phyloP scores from a whole-genome alignment of 441 rosid species.

The Erodium moschatum region DNA sequence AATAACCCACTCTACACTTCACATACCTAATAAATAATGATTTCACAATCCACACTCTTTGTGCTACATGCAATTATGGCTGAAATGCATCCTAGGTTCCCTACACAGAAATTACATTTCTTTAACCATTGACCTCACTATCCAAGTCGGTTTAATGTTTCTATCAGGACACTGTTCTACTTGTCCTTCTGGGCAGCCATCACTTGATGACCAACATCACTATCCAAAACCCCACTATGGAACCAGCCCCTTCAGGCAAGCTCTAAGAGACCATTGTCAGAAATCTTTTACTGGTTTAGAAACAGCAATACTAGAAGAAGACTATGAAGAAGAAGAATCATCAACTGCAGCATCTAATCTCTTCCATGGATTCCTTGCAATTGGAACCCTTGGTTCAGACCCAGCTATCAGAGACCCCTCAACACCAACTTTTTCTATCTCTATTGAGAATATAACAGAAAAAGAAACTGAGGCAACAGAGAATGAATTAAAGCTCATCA shows the following conservation, averaged over 20 bases:
- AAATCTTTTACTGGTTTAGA: slow-evolving; percentile 50
- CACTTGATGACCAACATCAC: slow-evolving; percentile 49
- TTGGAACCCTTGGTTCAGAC: slow-evolving; percentile 69
- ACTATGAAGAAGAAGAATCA: slow-evolving; percentile 48
- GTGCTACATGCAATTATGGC: not conserved
- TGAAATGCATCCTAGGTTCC: slow-evolving; percentile 5
- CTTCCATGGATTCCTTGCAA: slow-evolving; percentile 73
- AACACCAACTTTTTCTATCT: slow-evolving; percentile 58
- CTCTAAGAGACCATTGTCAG: slow-evolving; percentile 33
- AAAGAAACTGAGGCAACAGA: slow-evolving; percentile 68
- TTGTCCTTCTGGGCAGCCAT: slow-evolving; percentile 54
- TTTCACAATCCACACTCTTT: not conserved
- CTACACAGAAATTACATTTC: not conserved
- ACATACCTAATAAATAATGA: not conserved
- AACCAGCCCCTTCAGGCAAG: slow-evolving; percentile 33
- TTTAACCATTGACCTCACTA: not conserved
- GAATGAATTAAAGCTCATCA: slow-evolving; percentile 59
- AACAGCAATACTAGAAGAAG: slow-evolving; percentile 37
- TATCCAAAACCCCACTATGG: slow-evolving; percentile 39
- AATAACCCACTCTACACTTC: not conserved
- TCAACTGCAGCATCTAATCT: slow-evolving; percentile 45
- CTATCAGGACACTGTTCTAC: slow-evolving; percentile 43
- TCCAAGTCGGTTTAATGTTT: slow-evolving; percentile 16
- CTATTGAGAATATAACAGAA: slow-evolving; percentile 54
- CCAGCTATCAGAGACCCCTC: slow-evolving; percentile 38